Conservation (phyloP, 2,329 filamentous ascomycete genomes). For the Trichophyton verrucosum region DNA sequence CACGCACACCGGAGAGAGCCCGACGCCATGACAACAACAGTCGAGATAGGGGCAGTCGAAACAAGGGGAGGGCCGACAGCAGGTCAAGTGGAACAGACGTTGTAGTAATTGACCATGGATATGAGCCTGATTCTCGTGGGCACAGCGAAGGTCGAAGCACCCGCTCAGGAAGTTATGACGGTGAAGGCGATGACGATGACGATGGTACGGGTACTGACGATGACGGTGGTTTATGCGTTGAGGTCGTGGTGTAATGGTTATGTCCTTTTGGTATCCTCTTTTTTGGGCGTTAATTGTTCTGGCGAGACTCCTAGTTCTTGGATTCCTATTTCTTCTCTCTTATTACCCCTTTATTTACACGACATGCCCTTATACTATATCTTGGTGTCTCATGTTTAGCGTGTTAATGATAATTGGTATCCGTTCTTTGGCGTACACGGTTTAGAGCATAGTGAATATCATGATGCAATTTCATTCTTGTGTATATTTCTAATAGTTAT, state of each 20-base stretch:
- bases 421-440: neutral
- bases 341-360: neutral
- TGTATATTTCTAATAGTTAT: neutral
- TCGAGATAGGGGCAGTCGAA: slow-evolving; percentile 4
- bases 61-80: neutral
- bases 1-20: neutral
- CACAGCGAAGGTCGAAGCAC: slow-evolving; percentile 1
- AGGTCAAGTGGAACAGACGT: slow-evolving; percentile 5
- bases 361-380: neutral
- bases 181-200: slow-evolving; percentile 11
- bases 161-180: slow-evolving; percentile 11
- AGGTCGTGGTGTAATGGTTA: slow-evolving; percentile 14
- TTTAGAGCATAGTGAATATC: no score
- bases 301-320: neutral
- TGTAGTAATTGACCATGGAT: slow-evolving; percentile 7
- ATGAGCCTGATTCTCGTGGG: slow-evolving; percentile 4
- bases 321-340: neutral
- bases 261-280: neutral
- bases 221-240: slow-evolving; percentile 13
- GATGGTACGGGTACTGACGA: slow-evolving; percentile 14
- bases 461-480: neutral
- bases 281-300: neutral
- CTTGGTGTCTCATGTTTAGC: neutral
- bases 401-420: neutral
- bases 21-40: neutral